Base-by-base conservation (phyloP, 768 basidiomycete genomes). In the Strobilomyces dryophilus region DNA sequence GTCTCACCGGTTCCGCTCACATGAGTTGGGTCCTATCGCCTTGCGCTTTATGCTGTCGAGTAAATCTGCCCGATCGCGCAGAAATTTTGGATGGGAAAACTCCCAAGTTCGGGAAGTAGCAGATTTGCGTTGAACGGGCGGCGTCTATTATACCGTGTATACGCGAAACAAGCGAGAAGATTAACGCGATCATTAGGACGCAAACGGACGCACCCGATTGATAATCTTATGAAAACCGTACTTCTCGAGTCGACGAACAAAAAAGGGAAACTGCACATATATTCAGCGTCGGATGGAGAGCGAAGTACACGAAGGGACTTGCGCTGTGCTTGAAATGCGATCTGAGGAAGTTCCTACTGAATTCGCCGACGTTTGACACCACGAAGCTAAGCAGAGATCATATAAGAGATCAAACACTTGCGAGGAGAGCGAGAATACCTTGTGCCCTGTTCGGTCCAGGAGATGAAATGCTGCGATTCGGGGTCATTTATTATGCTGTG, bases 151-250 rank as follows among this genome's bases (percentile, higher is more conserved):
- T 20, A 47, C 17, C 27, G 49, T 49, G 32, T 52, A 52, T 47
- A 39, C 49, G 51, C 17, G 49, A 52, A 27, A 8, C 18, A n/a
- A n/a, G n/a, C n/a, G n/a, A n/a, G n/a, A n/a, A 10, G 17, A 61
- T 54, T 27, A 51, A 55, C 15, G 17, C 20, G 45, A 52, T 53
- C 45, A 49, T 59, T 56, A 65, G 44, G 41, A 57, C 39, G 29
- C 52, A 45, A 29, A 53, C 5, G 14, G 47, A 75, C 81, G 56
- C 53, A 89, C 87, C 72, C 90, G 79, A 68, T 92, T 92, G 72
- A n/a, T n/a, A n/a, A 91, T 91, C 73, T 95, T 95, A 71, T 93
- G 91, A 71, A 95, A 95, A 37, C 92, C 92, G 61, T 94, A 95
- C 90, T 94, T 95, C 75, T 95, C 95, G 51, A 95, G 79, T 69